A percentile compares a stretch with the other conserved stretches of the same genome.
Conservation (phyloP, 805 yeast species). For the Wickerhamomyces xylosicus region DNA sequence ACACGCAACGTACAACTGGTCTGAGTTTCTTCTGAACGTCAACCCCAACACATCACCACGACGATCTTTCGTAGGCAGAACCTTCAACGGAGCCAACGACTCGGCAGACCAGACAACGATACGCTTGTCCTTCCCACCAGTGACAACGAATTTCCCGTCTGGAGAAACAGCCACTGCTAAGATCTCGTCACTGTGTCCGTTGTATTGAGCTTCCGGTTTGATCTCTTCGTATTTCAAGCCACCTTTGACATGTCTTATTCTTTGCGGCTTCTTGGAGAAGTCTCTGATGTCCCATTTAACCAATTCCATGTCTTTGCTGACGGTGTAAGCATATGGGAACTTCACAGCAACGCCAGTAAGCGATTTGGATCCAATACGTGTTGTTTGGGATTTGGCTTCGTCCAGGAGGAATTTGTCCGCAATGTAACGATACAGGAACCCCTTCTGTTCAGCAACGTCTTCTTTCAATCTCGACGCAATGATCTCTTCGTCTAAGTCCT, state of each 20-base stretch:
- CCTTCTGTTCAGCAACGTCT: slow-evolving; percentile 87
- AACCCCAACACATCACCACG: slow-evolving; percentile 65
- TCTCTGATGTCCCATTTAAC: slow-evolving; percentile 69
- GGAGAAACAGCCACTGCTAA: slow-evolving; percentile 74
- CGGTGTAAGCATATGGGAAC: slow-evolving; percentile 51
- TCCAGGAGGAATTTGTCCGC: slow-evolving; percentile 36
- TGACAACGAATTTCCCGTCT: slow-evolving; percentile 80
- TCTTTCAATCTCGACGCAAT: slow-evolving; percentile 68
- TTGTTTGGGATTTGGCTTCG: slow-evolving; percentile 31
- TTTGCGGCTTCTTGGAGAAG: slow-evolving; percentile 47
- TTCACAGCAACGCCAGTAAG: slow-evolving; percentile 36
- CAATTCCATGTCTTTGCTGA: slow-evolving; percentile 71
- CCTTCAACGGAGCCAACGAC: slow-evolving; percentile 63
- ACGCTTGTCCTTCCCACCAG: slow-evolving; percentile 82
- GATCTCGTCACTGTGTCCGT: slow-evolving; percentile 73
- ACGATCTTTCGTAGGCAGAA: slow-evolving; percentile 63
- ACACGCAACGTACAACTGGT: slow-evolving; percentile 85
- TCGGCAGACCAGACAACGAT: slow-evolving; percentile 83
- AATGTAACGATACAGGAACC: slow-evolving; percentile 63
- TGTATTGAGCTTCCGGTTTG: slow-evolving; percentile 36
- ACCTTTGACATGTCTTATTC: slow-evolving; percentile 56
- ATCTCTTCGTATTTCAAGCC: slow-evolving; percentile 36
- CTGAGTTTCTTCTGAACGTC: slow-evolving; percentile 69
- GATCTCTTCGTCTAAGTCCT: slow-evolving; percentile 82
- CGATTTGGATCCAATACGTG: slow-evolving; percentile 53